phyloP scores from a whole-genome alignment of 192 early-diverging fungal species.

The Backusella liffmaniae region DNA sequence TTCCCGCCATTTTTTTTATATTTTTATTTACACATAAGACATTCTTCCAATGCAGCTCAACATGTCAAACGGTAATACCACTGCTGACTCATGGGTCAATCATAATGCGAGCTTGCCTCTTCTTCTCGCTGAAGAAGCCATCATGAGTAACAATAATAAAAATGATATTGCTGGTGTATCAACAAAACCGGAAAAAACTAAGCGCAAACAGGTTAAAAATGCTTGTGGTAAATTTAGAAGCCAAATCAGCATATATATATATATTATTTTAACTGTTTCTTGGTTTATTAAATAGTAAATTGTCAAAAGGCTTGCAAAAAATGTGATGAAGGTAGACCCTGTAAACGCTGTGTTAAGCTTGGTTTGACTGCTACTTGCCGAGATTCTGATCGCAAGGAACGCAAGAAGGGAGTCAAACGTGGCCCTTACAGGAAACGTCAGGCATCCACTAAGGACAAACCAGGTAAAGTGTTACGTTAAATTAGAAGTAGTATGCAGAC shows the following conservation, averaged over 20 bases:
- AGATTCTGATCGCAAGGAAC: slow-evolving; percentile 76
- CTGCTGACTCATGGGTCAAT: background rate
- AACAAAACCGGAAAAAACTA: slow-evolving; percentile 23
- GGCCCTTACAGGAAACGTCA: slow-evolving; percentile 76
- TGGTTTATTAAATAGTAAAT: slow-evolving; percentile 50
- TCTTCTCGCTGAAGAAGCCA: background rate
- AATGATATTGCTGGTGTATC: background rate
- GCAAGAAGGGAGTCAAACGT: slow-evolving; percentile 82
- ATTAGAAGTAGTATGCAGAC: background rate
- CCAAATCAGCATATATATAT: background rate
- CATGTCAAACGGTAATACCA: background rate
- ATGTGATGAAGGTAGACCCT: slow-evolving; percentile 84
- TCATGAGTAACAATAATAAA: background rate
- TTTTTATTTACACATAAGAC: background rate
- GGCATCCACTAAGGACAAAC: slow-evolving; percentile 9
- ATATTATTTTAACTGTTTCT: background rate
- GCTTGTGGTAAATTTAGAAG: slow-evolving; percentile 67
- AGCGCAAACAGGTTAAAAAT: slow-evolving; percentile 84
- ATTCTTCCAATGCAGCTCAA: background rate
- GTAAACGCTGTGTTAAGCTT: slow-evolving; percentile 76
- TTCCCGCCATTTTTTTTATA: background rate
- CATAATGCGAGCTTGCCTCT: background rate
- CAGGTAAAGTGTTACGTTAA: background rate
- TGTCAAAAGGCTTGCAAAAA: slow-evolving; percentile 93
- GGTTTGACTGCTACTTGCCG: slow-evolving; percentile 64